Conservation (phyloP, 495 filamentous ascomycete species). For the Podospora tetraspora region DNA sequence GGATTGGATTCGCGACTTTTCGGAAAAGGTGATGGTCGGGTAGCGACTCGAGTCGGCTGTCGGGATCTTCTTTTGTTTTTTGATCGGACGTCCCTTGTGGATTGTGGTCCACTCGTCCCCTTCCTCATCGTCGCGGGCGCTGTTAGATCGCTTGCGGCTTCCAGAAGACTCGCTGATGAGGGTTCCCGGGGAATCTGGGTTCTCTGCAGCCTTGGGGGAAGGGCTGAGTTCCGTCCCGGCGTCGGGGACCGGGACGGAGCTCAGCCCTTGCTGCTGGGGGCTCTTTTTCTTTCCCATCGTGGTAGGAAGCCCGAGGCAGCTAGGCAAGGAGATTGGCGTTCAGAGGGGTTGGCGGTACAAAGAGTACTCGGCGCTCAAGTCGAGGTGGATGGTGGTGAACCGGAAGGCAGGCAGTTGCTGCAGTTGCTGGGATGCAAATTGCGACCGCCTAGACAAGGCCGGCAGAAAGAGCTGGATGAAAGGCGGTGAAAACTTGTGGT, state of each 20-base stretch:
- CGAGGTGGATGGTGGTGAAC: background rate
- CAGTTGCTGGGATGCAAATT: background rate
- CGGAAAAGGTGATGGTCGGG: constrained; percentile 64
- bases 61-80: constrained; percentile 57
- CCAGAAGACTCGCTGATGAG: constrained; percentile 17
- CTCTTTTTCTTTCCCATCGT: constrained; percentile 28
- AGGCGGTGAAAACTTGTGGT: background rate
- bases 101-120: constrained; percentile 49
- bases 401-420: background rate
- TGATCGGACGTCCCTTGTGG: constrained; percentile 40
- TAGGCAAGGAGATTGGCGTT: background rate
- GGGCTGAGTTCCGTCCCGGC: background rate
- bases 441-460: constrained; percentile 4
- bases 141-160: constrained; percentile 36
- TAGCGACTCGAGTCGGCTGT: constrained; percentile 54
- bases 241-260: background rate
- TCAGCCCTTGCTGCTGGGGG: constrained; percentile 14
- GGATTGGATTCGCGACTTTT: constrained; percentile 60
- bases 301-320: background rate
- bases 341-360: background rate
- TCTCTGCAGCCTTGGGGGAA: background rate
- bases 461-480: constrained; percentile 2
- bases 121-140: constrained; percentile 35
- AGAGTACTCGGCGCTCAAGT: background rate
- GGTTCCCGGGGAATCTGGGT: constrained; percentile 13